Evolutionary conservation across 768 basidiomycete genomes (phyloP).

Genomic region (Boletus reticuloceps): DNA sequence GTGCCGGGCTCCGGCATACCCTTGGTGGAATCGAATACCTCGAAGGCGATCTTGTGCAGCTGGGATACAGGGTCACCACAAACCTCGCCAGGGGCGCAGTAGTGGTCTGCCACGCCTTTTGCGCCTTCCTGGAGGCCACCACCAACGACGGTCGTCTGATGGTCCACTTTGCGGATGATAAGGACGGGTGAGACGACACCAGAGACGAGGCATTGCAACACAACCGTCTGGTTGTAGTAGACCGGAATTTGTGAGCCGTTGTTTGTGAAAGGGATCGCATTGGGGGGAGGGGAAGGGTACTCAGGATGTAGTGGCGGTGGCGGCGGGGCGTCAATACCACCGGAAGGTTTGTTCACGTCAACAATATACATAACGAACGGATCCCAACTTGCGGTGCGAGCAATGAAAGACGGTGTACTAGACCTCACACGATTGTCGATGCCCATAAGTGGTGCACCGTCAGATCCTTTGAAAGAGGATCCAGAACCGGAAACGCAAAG

Average conservation of each 20-base stretch:
- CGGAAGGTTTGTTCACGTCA: conserved; percentile 82
- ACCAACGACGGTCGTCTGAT: conserved; percentile 85
- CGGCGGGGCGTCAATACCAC: conserved; percentile 72
- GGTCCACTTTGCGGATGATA: conserved; percentile 92
- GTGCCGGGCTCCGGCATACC: conserved; percentile 72
- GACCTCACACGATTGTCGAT: conserved; percentile 67
- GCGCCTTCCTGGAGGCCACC: conserved; percentile 87
- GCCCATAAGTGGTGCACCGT: conserved; percentile 83
- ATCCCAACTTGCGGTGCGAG: conserved; percentile 89
- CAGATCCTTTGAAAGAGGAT: conserved; percentile 90
- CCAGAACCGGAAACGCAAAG: conserved; percentile 93
- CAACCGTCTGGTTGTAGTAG: conserved; percentile 96
- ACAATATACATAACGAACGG: conserved; percentile 98
- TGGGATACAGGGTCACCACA: conserved; percentile 95
- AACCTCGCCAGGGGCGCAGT: conserved; percentile 79
- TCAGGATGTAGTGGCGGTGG: conserved; percentile 83
- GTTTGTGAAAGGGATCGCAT: conserved; percentile 82
- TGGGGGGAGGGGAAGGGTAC: conserved; percentile 89
- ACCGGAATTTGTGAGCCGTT: conserved; percentile 86
- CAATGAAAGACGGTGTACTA: conserved; percentile 84
- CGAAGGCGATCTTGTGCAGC: conserved; percentile 93
- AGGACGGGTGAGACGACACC: conserved; percentile 92
- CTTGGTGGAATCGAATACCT: conserved; percentile 76
- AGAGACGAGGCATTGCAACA: conserved; percentile 90
- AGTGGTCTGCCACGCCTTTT: conserved; percentile 81